Base-by-base conservation (phyloP, 495 filamentous ascomycete genomes). In the Hypoxylon trugodes region DNA sequence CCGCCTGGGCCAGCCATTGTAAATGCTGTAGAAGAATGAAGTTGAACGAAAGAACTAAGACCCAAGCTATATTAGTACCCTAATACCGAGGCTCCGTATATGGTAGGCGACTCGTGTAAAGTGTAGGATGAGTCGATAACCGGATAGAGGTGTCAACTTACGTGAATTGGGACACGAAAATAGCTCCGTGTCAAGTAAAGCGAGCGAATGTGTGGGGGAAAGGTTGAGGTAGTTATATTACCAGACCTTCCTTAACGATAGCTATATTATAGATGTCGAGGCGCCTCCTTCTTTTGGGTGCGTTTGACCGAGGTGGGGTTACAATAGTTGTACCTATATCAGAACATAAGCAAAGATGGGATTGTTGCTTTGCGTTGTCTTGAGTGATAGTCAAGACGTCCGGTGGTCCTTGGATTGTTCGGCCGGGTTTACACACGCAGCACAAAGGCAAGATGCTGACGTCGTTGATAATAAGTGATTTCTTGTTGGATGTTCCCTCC, bases 1-100 rank as follows among this genome's bases (percentile, higher is more conserved):
- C 87, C 87, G 72, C 87, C 87, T 61, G 86, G 85, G 73, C 87
- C 87, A 74, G 87, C 86, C 87, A 90, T 90, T 80, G 74, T 35
- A 59, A 74, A 74, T 61, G 62, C 47, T 72, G 68, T 58, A 61
- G 19, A 46, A 53, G 53, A 62, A 62, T 55, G 51, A 57, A 75
- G 55, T 61, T 67, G 54, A 77, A 76, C 70, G 73, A 77, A 61
- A 78, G 75, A 79, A 78, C 76, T 81, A 16, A 38, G 59, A 25
- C n/a, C n/a, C n/a, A 35, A 3, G 16, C 19, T 6, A 38, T 2
- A 55, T 74, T 53, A 74, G 53, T 47, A 49, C 40, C 26, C 36
- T 32, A 9, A 16, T 8, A 54, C 59, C 43, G 45, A 56, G 18
- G 28, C 10, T 55, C 46, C 40, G 30, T 22, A 49, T 48, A 18